Evolutionary conservation across 139 green algal species (phyloP).

Genomic region (Trebouxia sp.): DNA sequence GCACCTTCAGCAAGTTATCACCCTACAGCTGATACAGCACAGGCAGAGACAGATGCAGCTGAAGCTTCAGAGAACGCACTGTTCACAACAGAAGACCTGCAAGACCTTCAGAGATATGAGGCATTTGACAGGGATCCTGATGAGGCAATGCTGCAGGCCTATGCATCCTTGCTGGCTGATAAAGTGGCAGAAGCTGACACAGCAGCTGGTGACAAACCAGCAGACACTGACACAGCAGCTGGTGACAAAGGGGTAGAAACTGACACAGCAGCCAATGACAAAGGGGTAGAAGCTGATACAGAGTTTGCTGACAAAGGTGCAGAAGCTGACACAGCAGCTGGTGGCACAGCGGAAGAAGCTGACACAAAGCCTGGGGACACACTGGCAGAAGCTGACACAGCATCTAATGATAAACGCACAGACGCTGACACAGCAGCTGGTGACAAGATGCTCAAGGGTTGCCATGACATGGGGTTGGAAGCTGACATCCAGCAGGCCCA

Average conservation of each 20-base stretch:
- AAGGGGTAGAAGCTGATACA: too few species aligned
- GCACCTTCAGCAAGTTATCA: too few species aligned
- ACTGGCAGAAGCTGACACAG: background rate
- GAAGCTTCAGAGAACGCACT: background rate
- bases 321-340: background rate
- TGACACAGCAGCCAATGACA: background rate
- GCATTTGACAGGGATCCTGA: background rate
- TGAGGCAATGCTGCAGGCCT: conserved; percentile 22
- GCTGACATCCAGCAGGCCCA: too few species aligned
- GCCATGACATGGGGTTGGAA: too few species aligned
- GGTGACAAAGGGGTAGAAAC: background rate
- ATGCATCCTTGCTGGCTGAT: conserved; percentile 11
- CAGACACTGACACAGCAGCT: background rate
- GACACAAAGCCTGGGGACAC: background rate
- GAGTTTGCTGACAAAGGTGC: background rate
- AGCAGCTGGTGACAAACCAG: background rate
- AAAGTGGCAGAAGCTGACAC: conserved; percentile 17
- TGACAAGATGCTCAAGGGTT: too few species aligned
- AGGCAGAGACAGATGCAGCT: background rate
- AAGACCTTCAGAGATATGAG: background rate
- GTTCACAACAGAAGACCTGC: background rate
- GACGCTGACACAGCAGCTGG: background rate
- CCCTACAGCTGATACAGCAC: background rate
- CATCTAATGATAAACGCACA: background rate
- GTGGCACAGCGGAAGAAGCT: conserved; percentile 22